Percentiles rank a stretch among this genome's conserved stretches.
Evolutionary conservation across 2,329 filamentous ascomycete genomes (phyloP).

Genomic region (Fusarium sp.): DNA sequence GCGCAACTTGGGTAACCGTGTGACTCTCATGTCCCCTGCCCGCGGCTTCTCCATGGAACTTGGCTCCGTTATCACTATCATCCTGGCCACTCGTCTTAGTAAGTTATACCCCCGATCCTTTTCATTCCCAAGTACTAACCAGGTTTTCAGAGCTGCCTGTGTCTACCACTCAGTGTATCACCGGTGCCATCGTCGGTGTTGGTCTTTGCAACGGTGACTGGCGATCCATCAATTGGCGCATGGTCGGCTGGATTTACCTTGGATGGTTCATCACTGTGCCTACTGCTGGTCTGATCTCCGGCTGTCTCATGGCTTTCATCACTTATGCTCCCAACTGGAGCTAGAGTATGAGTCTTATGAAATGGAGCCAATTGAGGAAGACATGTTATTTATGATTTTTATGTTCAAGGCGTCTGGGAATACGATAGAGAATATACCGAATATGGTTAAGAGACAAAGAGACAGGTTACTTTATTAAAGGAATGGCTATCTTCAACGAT

Average conservation of each 20-base stretch:
- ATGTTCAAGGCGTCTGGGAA: neutral
- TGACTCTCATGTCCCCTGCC: slow-evolving; percentile 72
- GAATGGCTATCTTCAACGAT: slow-evolving; percentile 41
- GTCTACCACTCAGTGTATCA: slow-evolving; percentile 75
- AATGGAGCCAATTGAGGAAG: neutral
- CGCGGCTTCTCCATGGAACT: slow-evolving; percentile 73
- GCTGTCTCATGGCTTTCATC: slow-evolving; percentile 72
- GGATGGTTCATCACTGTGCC: slow-evolving; percentile 74
- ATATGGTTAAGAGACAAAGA: slow-evolving; percentile 9
- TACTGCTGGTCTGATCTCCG: slow-evolving; percentile 67
- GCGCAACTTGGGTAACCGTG: slow-evolving; percentile 71
- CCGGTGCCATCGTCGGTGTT: slow-evolving; percentile 72
- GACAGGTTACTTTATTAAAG: slow-evolving; percentile 37
- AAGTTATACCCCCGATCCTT: slow-evolving; percentile 35
- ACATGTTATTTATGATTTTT: slow-evolving; percentile 3
- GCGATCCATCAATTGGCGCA: slow-evolving; percentile 73
- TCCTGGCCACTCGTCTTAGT: slow-evolving; percentile 72
- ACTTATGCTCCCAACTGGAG: slow-evolving; percentile 70
- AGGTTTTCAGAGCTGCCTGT: slow-evolving; percentile 65
- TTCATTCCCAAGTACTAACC: slow-evolving; percentile 17
- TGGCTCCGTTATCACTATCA: slow-evolving; percentile 71
- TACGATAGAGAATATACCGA: slow-evolving; percentile 15
- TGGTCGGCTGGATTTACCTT: slow-evolving; percentile 70
- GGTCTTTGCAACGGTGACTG: slow-evolving; percentile 71
- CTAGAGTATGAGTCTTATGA: neutral